Percentiles rank a stretch among this genome's conserved stretches.
phyloP scores from a whole-genome alignment of 208 protist genomes.

The Crithidia thermophila region DNA sequence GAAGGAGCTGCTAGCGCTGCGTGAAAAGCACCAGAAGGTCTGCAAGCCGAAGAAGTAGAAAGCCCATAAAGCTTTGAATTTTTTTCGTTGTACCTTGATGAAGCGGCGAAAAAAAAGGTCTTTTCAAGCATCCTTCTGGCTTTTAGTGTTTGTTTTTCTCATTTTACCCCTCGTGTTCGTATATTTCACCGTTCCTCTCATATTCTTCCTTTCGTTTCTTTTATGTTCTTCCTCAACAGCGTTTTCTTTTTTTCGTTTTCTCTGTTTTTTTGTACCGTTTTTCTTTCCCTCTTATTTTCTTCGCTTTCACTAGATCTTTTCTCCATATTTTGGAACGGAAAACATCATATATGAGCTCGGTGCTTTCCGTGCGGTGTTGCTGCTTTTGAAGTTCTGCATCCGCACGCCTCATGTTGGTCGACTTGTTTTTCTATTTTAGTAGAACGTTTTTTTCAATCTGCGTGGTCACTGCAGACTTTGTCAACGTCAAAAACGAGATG shows the following conservation, averaged over 20 bases:
- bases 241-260: conserved; percentile 1
- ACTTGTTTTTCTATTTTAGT: no score
- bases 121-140: background rate
- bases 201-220: conserved; percentile 2
- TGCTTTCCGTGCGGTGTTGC: no score
- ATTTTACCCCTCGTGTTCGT: background rate
- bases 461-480: no score
- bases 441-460: no score
- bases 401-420: no score
- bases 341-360: no score
- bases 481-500: no score
- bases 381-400: no score
- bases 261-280: background rate
- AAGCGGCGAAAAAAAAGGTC: background rate
- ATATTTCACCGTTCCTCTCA: background rate
- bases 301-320: background rate
- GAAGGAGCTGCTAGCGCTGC: conserved; percentile 17
- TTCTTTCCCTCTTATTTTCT: background rate
- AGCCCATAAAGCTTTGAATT: background rate
- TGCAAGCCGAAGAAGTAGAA: conserved; percentile 45
- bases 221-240: background rate
- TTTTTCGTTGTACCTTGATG: no score
- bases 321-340: no score
- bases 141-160: background rate
- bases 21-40: conserved; percentile 45